Evolutionary conservation across 805 yeast species (phyloP).

Genomic region (Yueomyces sinensis): DNA sequence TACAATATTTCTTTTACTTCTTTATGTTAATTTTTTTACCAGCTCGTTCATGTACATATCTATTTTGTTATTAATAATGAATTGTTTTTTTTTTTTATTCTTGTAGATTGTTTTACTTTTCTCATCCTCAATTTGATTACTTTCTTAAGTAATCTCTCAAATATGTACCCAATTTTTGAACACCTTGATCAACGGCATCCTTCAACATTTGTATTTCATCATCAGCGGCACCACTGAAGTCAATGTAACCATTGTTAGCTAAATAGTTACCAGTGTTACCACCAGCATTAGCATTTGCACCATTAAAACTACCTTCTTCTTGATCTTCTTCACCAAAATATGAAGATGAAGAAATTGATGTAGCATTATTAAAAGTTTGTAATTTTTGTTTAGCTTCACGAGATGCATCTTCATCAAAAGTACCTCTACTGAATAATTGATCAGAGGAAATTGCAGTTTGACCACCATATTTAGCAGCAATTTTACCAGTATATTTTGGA

Average conservation of each 20-base stretch:
- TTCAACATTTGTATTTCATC: conserved; percentile 83
- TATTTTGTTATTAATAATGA: too few species aligned
- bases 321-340: conserved; percentile 73
- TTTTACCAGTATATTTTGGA: conserved; percentile 60
- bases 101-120: background rate
- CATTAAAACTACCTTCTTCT: conserved; percentile 19
- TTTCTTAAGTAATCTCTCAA: conserved; percentile 71
- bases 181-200: conserved; percentile 90
- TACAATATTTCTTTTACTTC: too few species aligned
- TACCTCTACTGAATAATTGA: conserved; percentile 81
- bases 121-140: conserved; percentile 1
- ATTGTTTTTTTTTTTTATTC: background rate
- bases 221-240: conserved; percentile 62
- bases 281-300: conserved; percentile 1
- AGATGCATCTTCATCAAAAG: conserved; percentile 64
- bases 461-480: conserved; percentile 63
- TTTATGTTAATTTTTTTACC: too few species aligned
- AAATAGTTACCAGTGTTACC: conserved; percentile 12
- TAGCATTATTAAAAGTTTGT: conserved; percentile 72
- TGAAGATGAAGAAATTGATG: conserved; percentile 80
- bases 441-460: conserved; percentile 96
- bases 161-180: conserved; percentile 72
- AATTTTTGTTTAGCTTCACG: conserved; percentile 74
- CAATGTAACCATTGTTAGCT: conserved; percentile 43
- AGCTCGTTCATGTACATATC: too few species aligned